Evolutionary conservation across 345 rosid genomes (phyloP).

Genomic region (Salix exigua): DNA sequence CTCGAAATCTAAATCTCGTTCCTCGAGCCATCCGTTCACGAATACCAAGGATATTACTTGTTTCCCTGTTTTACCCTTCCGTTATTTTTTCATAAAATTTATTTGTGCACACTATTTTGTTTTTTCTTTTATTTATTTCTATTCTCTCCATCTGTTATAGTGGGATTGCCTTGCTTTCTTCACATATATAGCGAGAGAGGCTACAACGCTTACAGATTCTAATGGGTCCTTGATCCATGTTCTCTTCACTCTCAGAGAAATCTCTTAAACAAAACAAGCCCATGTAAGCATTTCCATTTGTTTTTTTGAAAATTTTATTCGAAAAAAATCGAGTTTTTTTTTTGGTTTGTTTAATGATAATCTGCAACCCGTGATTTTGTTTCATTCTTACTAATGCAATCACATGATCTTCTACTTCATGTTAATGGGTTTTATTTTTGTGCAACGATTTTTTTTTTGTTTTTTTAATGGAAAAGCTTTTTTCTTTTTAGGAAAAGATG

Average conservation of each 20-base stretch:
- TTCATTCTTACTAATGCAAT: conserved; percentile 44
- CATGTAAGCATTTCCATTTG: conserved; percentile 42
- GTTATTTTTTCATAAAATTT: not conserved
- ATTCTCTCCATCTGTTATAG: conserved; percentile 11
- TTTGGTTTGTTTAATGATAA: not conserved
- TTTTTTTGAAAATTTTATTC: not conserved
- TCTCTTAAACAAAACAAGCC: conserved; percentile 37
- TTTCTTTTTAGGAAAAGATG: not conserved
- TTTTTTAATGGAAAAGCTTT: not conserved
- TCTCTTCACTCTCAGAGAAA: conserved; percentile 39
- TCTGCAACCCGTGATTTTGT: conserved; percentile 1
- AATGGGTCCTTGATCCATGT: conserved; percentile 46
- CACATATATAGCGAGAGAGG: conserved; percentile 24
- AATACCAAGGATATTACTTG: conserved; percentile 37
- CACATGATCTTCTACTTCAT: conserved; percentile 38
- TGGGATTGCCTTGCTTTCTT: conserved; percentile 25
- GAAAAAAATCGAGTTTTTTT: not conserved
- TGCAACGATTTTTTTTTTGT: conserved; percentile 14
- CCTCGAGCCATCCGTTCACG: conserved; percentile 53
- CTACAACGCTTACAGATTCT: conserved; percentile 26
- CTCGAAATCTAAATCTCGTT: conserved; percentile 49
- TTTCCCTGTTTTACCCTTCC: conserved; percentile 37
- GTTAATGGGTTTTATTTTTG: conserved; percentile 24
- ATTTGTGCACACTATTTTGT: not conserved
- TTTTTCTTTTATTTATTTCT: not conserved